phyloP scores from a whole-genome alignment of 768 basidiomycete species.

The Rhodosporidiobolus odoratus region DNA sequence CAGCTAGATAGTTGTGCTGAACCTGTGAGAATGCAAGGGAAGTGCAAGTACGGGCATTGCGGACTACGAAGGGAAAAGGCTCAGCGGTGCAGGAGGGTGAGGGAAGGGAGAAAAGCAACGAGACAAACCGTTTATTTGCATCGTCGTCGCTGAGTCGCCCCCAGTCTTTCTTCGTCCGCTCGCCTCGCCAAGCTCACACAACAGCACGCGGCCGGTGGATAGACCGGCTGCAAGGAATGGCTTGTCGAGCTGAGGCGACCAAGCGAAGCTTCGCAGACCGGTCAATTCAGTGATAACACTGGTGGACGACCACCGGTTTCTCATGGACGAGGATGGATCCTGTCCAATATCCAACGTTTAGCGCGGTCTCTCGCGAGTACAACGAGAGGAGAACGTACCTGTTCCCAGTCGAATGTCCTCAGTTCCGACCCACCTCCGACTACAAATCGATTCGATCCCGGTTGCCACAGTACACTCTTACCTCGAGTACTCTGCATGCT shows the following conservation, averaged over 20 bases:
- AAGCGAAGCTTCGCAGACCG: slow-evolving; percentile 30
- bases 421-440: too few species aligned
- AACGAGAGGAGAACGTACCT: too few species aligned
- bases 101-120: slow-evolving; percentile 32
- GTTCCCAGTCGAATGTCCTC: too few species aligned
- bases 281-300: slow-evolving; percentile 24
- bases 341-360: too few species aligned
- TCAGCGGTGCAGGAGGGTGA: background rate
- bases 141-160: background rate
- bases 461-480: too few species aligned
- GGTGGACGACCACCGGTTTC: too few species aligned
- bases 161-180: background rate
- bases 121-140: slow-evolving; percentile 22
- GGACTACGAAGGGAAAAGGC: background rate
- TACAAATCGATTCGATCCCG: too few species aligned
- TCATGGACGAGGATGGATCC: too few species aligned
- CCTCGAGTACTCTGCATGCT: too few species aligned
- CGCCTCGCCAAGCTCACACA: slow-evolving; percentile 20
- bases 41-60: background rate
- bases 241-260: slow-evolving; percentile 21
- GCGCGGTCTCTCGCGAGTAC: too few species aligned
- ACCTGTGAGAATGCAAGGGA: slow-evolving; percentile 16
- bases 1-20: too few species aligned
- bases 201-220: slow-evolving; percentile 31
- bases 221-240: slow-evolving; percentile 37